Evolutionary conservation across 768 basidiomycete genomes (phyloP).

Genomic region (Boletellus emodensis): DNA sequence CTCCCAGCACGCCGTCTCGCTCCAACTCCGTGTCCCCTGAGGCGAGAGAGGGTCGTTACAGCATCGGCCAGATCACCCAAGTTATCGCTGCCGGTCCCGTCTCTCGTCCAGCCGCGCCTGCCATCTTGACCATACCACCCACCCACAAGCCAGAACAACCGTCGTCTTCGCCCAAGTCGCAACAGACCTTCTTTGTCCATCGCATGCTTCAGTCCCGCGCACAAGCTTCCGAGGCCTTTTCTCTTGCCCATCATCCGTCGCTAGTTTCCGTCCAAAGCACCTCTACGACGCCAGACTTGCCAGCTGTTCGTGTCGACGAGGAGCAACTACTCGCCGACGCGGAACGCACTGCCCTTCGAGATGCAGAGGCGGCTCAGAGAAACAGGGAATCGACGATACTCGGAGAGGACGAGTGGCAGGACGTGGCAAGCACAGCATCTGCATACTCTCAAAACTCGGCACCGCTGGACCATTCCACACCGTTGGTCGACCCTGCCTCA

Average conservation of each 20-base stretch:
- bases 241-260: constrained; percentile 3
- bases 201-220: constrained; percentile 22
- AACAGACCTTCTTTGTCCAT: constrained; percentile 13
- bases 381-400: not conserved
- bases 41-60: not conserved
- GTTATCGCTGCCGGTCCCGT: not conserved
- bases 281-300: constrained; percentile 9
- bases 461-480: constrained; percentile 8
- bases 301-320: not conserved
- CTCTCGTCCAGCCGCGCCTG: not conserved
- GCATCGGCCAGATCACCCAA: constrained; percentile 5
- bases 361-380: constrained; percentile 3
- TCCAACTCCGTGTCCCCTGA: constrained; percentile 2
- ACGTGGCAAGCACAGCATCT: constrained; percentile 8
- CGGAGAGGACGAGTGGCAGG: not conserved
- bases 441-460: constrained; percentile 27
- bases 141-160: not conserved
- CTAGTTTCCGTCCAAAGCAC: not conserved
- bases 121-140: constrained; percentile 6
- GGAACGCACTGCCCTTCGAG: constrained; percentile 14
- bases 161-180: not conserved
- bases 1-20: not conserved
- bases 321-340: constrained; percentile 16
- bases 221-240: constrained; percentile 9
- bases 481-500: constrained; percentile 1